Evolutionary conservation across 441 rosid species (phyloP), one percentile per base, ranked within the genome.

Genomic region (Raphanus hybrid): DNA sequence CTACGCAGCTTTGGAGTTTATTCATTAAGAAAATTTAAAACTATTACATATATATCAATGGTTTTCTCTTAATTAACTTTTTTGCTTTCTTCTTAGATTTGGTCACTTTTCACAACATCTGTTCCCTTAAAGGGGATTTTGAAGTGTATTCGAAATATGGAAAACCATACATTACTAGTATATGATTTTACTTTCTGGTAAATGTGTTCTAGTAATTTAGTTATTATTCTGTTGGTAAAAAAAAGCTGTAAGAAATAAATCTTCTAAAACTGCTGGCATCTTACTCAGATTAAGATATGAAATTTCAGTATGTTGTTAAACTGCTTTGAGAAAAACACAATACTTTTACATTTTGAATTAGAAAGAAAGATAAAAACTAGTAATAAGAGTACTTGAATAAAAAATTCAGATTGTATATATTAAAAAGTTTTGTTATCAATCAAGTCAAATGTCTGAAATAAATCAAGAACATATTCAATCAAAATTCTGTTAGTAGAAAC

Each of bases 1-100:
- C 65, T 92, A 89, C 68, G 96, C 92, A 45, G 71, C 84, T 78
- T 55, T 95, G 16, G 98, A 86, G 66, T 81, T 85, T 48, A 79
- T 87, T 27, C 82, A 83, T 76, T 92, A 65, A 82, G 50, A 70
- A 37, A 54, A 27, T n/a, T 16, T 3, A 68, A 18, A 23, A 63
- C n/a, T 45, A 35, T 60, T 6, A 48, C 57, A 26, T 67, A 35
- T 39, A 39, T 35, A 41, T 61, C 52, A 50, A 6, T 61, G 14
- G 4, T 60, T 67, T 7, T 43, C 55, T 34, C 29, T 41, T 8
- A 34, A 14, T 34, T 66, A 41, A 32, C 8, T 18, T 15, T 39
- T 20, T 41, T 12, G 60, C 8, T 43, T 10, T 34, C 29, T 43
- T 77, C 10, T 58, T 70, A n/a, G 67, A 9, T 70, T 63, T 55